phyloP scores from a whole-genome alignment of 2,329 filamentous ascomycete genomes.

The Exutisphaerella laricina region DNA sequence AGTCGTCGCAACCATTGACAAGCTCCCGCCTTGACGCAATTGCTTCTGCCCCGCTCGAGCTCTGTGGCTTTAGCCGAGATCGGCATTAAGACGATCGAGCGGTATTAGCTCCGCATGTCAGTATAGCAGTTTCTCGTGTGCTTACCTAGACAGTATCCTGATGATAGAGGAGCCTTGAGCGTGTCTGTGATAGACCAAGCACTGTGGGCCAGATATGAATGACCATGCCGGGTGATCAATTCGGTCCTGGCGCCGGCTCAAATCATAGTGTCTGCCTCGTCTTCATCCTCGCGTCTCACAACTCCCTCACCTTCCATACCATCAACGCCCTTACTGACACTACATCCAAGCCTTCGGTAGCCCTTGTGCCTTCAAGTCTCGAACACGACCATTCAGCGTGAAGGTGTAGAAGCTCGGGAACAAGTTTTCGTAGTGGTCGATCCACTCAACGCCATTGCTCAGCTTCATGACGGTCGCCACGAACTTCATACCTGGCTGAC shows the following conservation, averaged over 20 bases:
- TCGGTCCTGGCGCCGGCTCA: too few relatives aligned
- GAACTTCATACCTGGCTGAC: slow-evolving; percentile 55
- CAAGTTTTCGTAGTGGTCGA: slow-evolving; percentile 37
- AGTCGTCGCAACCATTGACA: slow-evolving; percentile 7
- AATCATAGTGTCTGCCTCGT: slow-evolving; percentile 2
- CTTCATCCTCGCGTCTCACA: slow-evolving; percentile 4
- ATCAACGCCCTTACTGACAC: slow-evolving; percentile 16
- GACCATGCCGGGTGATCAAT: too few relatives aligned
- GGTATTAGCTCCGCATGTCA: not conserved
- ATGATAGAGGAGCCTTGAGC: too few relatives aligned
- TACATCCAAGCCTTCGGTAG: slow-evolving; percentile 27
- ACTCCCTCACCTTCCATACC: slow-evolving; percentile 7
- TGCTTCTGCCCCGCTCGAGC: not conserved
- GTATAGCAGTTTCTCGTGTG: not conserved
- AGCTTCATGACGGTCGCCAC: slow-evolving; percentile 32
- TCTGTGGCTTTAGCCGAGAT: slow-evolving; percentile 1
- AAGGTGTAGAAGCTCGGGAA: slow-evolving; percentile 42
- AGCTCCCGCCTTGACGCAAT: not conserved
- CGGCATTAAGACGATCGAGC: too few relatives aligned
- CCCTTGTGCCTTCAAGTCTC: slow-evolving; percentile 24
- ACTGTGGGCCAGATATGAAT: too few relatives aligned
- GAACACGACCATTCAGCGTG: slow-evolving; percentile 42
- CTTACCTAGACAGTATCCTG: too few relatives aligned
- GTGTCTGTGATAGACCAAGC: too few relatives aligned
- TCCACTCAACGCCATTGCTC: slow-evolving; percentile 29